Conservation (phyloP, 2,329 filamentous ascomycete genomes). For the Trichoderma brevicompactum region DNA sequence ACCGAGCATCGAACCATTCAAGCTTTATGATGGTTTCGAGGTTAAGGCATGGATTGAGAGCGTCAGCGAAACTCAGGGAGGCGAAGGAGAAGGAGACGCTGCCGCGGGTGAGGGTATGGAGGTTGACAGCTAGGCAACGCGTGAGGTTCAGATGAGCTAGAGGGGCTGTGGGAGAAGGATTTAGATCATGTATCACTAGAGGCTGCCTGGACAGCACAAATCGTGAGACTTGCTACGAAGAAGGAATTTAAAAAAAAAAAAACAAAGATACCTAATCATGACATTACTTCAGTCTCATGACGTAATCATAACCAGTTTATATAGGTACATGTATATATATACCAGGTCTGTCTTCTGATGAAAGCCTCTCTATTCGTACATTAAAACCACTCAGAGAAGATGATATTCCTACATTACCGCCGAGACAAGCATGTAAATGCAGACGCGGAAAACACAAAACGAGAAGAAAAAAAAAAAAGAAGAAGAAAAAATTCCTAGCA, state of each 20-base stretch:
- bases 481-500: not conserved
- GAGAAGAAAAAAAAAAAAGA: not conserved
- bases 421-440: not conserved
- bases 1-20: constrained; percentile 76
- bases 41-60: constrained; percentile 85
- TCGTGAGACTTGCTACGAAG: constrained; percentile 24
- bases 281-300: constrained; percentile 24
- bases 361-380: constrained; percentile 9
- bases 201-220: constrained; percentile 37
- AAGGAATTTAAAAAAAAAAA: constrained; percentile 18
- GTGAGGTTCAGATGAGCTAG: constrained; percentile 30
- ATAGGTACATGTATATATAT: not conserved
- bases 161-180: constrained; percentile 29
- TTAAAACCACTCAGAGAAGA: not conserved
- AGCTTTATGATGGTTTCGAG: constrained; percentile 86
- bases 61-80: constrained; percentile 58
- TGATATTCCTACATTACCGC: not conserved
- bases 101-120: constrained; percentile 40
- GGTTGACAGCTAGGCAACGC: constrained; percentile 42
- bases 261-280: constrained; percentile 28
- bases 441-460: not conserved
- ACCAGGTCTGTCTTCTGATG: not conserved
- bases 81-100: constrained; percentile 46
- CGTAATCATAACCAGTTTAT: constrained; percentile 24
- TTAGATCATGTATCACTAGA: constrained; percentile 47